Evolutionary conservation across 2,329 filamentous ascomycete genomes (phyloP), one percentile per base, ranked within the genome.

Genomic region (Phialophora expanda): DNA sequence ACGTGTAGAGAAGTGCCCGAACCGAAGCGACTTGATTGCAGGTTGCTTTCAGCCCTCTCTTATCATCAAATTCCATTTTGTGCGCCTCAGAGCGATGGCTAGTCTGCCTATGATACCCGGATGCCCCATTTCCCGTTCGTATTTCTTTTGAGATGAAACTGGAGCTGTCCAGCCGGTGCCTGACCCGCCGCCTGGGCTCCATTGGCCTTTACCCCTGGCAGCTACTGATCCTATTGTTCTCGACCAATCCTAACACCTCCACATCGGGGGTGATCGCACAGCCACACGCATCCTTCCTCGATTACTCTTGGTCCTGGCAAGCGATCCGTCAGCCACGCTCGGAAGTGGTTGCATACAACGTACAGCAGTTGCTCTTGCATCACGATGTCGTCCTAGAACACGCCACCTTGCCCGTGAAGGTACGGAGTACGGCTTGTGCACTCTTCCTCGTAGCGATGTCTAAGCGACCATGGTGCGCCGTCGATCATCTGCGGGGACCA

Each of bases 161-260:
- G 64, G 56, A 50, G 59, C 34, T 61, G 32, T 56, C 46, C 14
- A 44, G 38, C 6, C 17, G 17, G 38, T 44, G 14, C 44, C 57
- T 60, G 58, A 66, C 61, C 41, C 60, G 56, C 58, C 14, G 22
- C 3, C 30, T n/a, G 22, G 58, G 50, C 50, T 41, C 64, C 65
- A 67, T 59, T 56, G 51, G 67, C 28, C 50, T 46, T 26, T 57
- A 44, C 51, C 64, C 67, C 66, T 62, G 64, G 61, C 57, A 38
- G 50, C 50, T 34, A 51, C 34, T 63, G 62, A 69, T 67, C 65
- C 48, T 62, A 59, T 63, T 48, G 62, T 65, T 69, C 67, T 69
- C 65, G 67, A 65, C 67, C 67, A 66, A 65, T 69, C 56, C 58
- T 60, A 41, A 12, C 38, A n/a, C 22, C 61, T 65, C 67, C 67